These are phyloP conservation scores for Globisporangium iwayamae DNA, from an alignment of 352 stramenopile genomes.

Conservation along the genomic window DNA sequence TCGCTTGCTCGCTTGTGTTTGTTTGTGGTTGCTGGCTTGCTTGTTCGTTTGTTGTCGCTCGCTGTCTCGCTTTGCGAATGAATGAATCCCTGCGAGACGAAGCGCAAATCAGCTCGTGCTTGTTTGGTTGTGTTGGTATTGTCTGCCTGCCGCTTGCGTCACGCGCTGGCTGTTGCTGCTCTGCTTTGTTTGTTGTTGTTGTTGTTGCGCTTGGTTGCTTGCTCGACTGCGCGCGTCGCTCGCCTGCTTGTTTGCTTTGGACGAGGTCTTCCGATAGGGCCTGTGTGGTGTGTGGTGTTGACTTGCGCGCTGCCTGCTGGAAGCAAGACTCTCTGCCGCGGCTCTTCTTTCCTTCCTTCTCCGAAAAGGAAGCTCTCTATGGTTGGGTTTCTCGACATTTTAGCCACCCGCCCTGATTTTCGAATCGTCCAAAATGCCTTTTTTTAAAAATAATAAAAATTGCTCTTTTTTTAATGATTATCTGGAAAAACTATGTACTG, in stretches of 20 bases:
- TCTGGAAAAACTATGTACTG: too few relatives aligned
- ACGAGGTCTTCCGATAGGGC: not conserved
- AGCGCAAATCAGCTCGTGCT: not conserved
- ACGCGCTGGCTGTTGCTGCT: not conserved
- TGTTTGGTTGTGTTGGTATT: not conserved
- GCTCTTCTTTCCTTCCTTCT: not conserved
- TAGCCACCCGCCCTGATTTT: too few relatives aligned
- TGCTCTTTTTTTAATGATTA: too few relatives aligned
- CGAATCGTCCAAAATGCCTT: not conserved
- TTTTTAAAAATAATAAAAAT: too few relatives aligned
- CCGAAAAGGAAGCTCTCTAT: not conserved
- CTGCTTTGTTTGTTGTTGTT: not conserved
- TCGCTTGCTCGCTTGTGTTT: not conserved
- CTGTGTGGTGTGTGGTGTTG: not conserved
- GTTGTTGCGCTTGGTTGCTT: not conserved
- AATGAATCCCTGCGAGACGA: not conserved
- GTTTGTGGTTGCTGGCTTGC: not conserved
- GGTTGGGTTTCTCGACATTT: not conserved
- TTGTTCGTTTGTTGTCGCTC: not conserved
- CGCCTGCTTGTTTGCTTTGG: not conserved
- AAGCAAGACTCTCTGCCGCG: not conserved
- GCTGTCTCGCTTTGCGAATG: conserved; percentile 1
- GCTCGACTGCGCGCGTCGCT: not conserved
- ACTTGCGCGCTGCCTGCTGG: not conserved
- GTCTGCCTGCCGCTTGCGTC: not conserved